Conservation (phyloP, 805 yeast species). For the Schwanniomyces occidentalis region DNA sequence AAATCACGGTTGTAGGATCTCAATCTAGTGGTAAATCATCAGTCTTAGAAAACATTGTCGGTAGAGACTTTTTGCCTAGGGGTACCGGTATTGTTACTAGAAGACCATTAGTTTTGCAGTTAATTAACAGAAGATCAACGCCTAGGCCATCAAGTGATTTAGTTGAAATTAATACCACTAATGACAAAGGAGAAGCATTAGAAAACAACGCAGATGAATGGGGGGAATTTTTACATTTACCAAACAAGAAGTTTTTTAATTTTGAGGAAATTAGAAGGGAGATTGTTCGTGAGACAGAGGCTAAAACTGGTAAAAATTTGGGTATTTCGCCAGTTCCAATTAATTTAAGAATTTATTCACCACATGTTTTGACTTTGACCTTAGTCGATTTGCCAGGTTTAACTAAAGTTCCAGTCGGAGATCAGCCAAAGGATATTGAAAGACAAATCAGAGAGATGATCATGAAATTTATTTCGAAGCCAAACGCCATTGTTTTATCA, state of each 20-base stretch:
- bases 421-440: slow-evolving; percentile 97
- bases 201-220: slow-evolving; percentile 85
- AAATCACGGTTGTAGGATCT: slow-evolving; percentile 93
- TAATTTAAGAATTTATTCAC: slow-evolving; percentile 88
- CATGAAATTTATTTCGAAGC: slow-evolving; percentile 89
- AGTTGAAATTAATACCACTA: slow-evolving; percentile 43
- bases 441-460: slow-evolving; percentile 90
- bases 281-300: slow-evolving; percentile 88
- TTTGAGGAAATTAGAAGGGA: slow-evolving; percentile 88
- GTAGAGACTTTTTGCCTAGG: slow-evolving; percentile 87
- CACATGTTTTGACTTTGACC: slow-evolving; percentile 90
- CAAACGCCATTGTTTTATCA: slow-evolving; percentile 91
- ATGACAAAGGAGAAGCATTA: slow-evolving; percentile 48
- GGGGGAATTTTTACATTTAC: slow-evolving; percentile 96
- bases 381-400: slow-evolving; percentile 96
- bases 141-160: slow-evolving; percentile 29
- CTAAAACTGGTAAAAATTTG: slow-evolving; percentile 73
- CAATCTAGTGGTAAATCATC: slow-evolving; percentile 90
- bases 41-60: slow-evolving; percentile 87
- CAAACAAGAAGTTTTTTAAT: slow-evolving; percentile 82
- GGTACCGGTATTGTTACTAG: slow-evolving; percentile 93
- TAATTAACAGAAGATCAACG: slow-evolving; percentile 63
- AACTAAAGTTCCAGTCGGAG: slow-evolving; percentile 98
- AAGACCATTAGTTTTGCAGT: slow-evolving; percentile 80
- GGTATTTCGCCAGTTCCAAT: slow-evolving; percentile 94